Evolutionary conservation across 2,329 filamentous ascomycete genomes (phyloP).

Genomic region (Colletotrichum shisoi): DNA sequence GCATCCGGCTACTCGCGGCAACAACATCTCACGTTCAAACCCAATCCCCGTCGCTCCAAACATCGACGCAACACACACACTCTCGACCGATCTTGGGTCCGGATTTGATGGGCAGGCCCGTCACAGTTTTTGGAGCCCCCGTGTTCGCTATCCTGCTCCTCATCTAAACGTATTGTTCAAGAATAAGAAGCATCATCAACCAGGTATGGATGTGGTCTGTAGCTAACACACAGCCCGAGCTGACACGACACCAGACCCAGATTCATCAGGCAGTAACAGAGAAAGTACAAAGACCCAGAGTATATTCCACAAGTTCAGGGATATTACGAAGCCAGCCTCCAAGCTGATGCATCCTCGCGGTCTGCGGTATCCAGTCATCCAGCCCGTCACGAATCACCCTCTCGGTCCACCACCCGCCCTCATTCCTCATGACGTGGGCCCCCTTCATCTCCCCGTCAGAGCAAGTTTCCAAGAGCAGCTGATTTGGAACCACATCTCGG

Average conservation of each 20-base stretch:
- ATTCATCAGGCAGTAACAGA: slow-evolving; percentile 8
- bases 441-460: background rate
- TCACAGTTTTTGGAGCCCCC: slow-evolving; percentile 8
- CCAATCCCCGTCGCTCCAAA: slow-evolving; percentile 14
- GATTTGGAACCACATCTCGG: slow-evolving; percentile 1
- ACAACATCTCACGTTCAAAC: slow-evolving; percentile 15
- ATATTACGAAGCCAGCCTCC: background rate
- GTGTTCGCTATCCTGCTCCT: background rate
- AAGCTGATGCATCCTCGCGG: background rate
- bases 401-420: background rate
- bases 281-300: slow-evolving; percentile 9
- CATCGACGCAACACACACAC: slow-evolving; percentile 11
- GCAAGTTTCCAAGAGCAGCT: background rate
- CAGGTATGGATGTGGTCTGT: background rate
- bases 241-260: background rate
- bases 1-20: slow-evolving; percentile 23
- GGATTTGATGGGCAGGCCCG: slow-evolving; percentile 26
- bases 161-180: background rate
- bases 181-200: slow-evolving; percentile 4
- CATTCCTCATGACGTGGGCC: background rate
- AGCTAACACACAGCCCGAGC: background rate
- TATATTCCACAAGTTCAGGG: slow-evolving; percentile 9
- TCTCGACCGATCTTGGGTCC: slow-evolving; percentile 12
- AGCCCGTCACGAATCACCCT: slow-evolving; percentile 10
- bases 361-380: slow-evolving; percentile 1